Conservation (phyloP, 2,329 filamentous ascomycete genomes). For the Colletotrichum truncatum region DNA sequence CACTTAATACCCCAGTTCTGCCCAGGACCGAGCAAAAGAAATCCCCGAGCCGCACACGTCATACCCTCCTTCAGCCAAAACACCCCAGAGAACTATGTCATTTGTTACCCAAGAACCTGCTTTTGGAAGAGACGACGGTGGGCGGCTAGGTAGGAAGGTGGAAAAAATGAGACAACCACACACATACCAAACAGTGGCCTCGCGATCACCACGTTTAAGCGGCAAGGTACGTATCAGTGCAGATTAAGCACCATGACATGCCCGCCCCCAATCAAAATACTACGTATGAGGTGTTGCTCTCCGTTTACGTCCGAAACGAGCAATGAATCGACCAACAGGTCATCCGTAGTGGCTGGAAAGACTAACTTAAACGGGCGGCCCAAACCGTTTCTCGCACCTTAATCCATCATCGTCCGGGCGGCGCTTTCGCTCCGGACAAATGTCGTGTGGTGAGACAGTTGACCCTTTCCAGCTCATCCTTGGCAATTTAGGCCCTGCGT, state of each 20-base stretch:
- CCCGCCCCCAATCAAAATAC: constrained; percentile 5
- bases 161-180: constrained; percentile 18
- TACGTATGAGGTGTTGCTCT: neutral
- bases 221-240: neutral
- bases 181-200: neutral
- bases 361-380: constrained; percentile 21
- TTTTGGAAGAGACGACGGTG: neutral
- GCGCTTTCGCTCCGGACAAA: constrained; percentile 3
- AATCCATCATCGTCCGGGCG: constrained; percentile 2
- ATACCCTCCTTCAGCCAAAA: neutral
- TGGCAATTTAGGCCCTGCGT: neutral
- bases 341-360: too few species aligned
- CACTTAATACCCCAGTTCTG: neutral
- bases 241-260: constrained; percentile 26
- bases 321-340: constrained; percentile 11
- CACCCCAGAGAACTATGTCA: constrained; percentile 20
- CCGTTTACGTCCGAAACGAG: neutral
- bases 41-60: constrained; percentile 27
- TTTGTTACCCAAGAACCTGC: constrained; percentile 15
- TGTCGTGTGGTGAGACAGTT: constrained; percentile 11
- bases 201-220: constrained; percentile 25
- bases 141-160: neutral
- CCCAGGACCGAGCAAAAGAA: neutral
- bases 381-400: constrained; percentile 8
- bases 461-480: neutral